Percentiles rank a stretch among this genome's conserved stretches.
Conservation (phyloP, 2,329 filamentous ascomycete species). For the Gaeumannomyces tritici region DNA sequence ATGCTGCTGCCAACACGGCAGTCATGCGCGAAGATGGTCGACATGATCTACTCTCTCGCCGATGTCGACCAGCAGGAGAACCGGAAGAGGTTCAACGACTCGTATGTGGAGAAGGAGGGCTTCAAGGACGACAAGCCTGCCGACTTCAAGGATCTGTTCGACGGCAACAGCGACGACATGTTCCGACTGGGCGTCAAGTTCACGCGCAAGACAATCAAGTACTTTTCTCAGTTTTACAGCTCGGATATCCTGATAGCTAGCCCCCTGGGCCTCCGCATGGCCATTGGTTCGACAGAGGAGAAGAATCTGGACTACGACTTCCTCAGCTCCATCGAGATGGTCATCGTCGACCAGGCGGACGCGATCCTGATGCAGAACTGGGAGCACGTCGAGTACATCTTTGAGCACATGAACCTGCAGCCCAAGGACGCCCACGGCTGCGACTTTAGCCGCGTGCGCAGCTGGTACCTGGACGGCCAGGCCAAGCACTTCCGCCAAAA, state of each 20-base stretch:
- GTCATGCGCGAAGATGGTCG: slow-evolving; percentile 68
- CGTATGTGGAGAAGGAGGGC: slow-evolving; percentile 61
- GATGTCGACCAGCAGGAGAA: slow-evolving; percentile 90
- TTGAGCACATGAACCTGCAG: slow-evolving; percentile 83
- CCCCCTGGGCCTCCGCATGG: slow-evolving; percentile 79
- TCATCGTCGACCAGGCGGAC: slow-evolving; percentile 85
- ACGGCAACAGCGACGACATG: slow-evolving; percentile 94
- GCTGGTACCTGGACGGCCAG: slow-evolving; percentile 87
- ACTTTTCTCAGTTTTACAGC: slow-evolving; percentile 90
- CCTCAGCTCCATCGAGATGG: slow-evolving; percentile 83
- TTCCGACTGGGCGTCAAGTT: slow-evolving; percentile 96
- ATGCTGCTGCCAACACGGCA: slow-evolving; percentile 85
- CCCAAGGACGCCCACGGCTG: slow-evolving; percentile 85
- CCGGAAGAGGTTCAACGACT: slow-evolving; percentile 81
- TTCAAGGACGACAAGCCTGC: slow-evolving; percentile 68
- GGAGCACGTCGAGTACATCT: slow-evolving; percentile 90
- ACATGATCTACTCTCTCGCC: slow-evolving; percentile 66
- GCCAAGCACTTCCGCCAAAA: slow-evolving; percentile 78
- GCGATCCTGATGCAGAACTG: slow-evolving; percentile 96
- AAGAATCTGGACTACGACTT: slow-evolving; percentile 70
- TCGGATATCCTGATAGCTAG: slow-evolving; percentile 92
- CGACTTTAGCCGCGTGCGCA: slow-evolving; percentile 83
- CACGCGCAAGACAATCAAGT: slow-evolving; percentile 90
- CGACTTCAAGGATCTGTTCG: slow-evolving; percentile 84
- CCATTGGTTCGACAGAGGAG: slow-evolving; percentile 66